Conservation (phyloP, 495 filamentous ascomycete species). For the Astrocystis sublimbata region DNA sequence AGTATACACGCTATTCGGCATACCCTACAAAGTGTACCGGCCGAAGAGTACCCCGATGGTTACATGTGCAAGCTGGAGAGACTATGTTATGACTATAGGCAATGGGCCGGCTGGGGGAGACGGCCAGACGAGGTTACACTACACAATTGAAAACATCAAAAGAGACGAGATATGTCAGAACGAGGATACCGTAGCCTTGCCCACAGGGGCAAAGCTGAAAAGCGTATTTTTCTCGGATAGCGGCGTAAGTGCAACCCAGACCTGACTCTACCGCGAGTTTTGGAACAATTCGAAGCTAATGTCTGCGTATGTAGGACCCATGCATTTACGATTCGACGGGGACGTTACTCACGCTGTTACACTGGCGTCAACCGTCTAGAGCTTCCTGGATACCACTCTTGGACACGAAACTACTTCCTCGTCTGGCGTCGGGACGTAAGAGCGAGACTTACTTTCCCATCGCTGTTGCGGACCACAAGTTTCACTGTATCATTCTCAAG, state of each 20-base stretch:
- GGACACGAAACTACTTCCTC: constrained; percentile 80
- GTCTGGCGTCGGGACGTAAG: constrained; percentile 78
- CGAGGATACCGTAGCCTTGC: constrained; percentile 85
- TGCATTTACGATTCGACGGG: constrained; percentile 92
- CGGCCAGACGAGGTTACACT: constrained; percentile 72
- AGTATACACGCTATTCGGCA: constrained; percentile 89
- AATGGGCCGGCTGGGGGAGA: constrained; percentile 83
- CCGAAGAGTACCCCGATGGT: constrained; percentile 89
- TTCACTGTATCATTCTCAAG: constrained; percentile 98
- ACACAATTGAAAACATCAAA: constrained; percentile 91
- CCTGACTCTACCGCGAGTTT: background rate
- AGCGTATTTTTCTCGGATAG: constrained; percentile 89
- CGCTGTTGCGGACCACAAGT: constrained; percentile 85
- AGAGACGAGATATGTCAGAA: constrained; percentile 89
- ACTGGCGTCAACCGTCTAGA: constrained; percentile 84
- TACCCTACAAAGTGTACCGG: constrained; percentile 82
- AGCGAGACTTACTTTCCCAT: constrained; percentile 94
- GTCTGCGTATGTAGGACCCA: constrained; percentile 64
- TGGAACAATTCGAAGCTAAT: constrained; percentile 16
- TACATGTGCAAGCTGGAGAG: constrained; percentile 86
- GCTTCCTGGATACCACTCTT: constrained; percentile 90
- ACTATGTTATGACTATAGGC: constrained; percentile 91
- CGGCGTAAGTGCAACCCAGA: constrained; percentile 57
- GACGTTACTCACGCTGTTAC: constrained; percentile 79
- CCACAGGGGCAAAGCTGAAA: constrained; percentile 66